Evolutionary conservation across 768 basidiomycete genomes (phyloP).

Genomic region (Hirschioporus abietinus): DNA sequence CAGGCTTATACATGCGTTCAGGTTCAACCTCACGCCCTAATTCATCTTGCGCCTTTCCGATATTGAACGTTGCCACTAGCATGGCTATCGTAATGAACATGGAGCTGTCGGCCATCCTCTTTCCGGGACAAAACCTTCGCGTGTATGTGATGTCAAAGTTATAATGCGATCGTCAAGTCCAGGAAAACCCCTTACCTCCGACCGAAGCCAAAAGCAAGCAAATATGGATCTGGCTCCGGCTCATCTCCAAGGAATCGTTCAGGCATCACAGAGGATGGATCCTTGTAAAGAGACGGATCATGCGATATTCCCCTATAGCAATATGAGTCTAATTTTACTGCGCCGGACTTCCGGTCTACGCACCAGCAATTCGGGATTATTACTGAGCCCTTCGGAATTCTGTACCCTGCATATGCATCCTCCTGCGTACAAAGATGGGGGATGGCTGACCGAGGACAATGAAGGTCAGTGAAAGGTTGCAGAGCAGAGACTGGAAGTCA

Average conservation of each 20-base stretch:
- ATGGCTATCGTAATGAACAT: background rate
- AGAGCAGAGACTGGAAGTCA: background rate
- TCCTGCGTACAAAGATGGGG: background rate
- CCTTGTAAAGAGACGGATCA: constrained; percentile 22
- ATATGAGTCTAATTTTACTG: background rate
- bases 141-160: background rate
- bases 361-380: background rate
- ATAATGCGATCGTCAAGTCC: background rate
- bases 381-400: background rate
- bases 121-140: background rate
- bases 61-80: background rate
- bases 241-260: constrained; percentile 26
- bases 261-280: constrained; percentile 28
- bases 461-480: background rate
- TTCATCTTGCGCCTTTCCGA: background rate
- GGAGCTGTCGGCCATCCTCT: background rate
- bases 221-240: constrained; percentile 3
- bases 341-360: background rate
- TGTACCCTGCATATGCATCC: background rate
- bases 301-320: constrained; percentile 17
- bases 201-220: constrained; percentile 13
- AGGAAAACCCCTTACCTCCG: constrained; percentile 9
- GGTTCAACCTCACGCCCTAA: background rate
- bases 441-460: background rate
- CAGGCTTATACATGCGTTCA: background rate